Percentiles rank a stretch among this genome's conserved stretches.
phyloP scores from a whole-genome alignment of 2,329 filamentous ascomycete species.

The Cytospora chrysosperma region DNA sequence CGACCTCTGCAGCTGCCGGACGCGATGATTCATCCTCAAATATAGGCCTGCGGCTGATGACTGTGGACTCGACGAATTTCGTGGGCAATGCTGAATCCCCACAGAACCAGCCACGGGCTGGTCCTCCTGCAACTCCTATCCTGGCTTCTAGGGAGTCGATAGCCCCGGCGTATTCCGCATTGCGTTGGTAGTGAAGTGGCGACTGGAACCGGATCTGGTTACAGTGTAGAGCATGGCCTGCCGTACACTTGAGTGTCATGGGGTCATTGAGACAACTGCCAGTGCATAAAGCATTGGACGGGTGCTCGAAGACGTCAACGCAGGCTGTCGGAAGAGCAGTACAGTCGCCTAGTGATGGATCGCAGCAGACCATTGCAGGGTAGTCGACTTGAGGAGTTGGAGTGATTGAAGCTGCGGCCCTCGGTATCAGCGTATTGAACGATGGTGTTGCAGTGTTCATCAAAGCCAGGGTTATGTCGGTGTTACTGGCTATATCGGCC shows the following conservation, averaged over 20 bases:
- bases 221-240: not conserved
- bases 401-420: not conserved
- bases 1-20: not conserved
- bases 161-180: not conserved
- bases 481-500: not conserved
- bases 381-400: not conserved
- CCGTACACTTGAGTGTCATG: slow-evolving; percentile 16
- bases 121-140: not conserved
- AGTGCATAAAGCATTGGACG: slow-evolving; percentile 1
- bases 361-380: slow-evolving; percentile 6
- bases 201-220: slow-evolving; percentile 7
- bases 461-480: not conserved
- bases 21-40: not conserved
- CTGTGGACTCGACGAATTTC: not conserved
- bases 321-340: slow-evolving; percentile 12
- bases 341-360: not conserved
- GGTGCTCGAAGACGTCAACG: slow-evolving; percentile 1
- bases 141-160: not conserved
- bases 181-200: not conserved
- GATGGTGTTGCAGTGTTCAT: not conserved
- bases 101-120: slow-evolving; percentile 11
- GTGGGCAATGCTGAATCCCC: not conserved
- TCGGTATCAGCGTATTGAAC: too few species aligned
- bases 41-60: not conserved
- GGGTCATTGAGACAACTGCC: slow-evolving; percentile 7